A percentile compares a stretch with the other conserved stretches of the same genome.
Conservation (phyloP, 306 rosid species). For the Pueraria montana region DNA sequence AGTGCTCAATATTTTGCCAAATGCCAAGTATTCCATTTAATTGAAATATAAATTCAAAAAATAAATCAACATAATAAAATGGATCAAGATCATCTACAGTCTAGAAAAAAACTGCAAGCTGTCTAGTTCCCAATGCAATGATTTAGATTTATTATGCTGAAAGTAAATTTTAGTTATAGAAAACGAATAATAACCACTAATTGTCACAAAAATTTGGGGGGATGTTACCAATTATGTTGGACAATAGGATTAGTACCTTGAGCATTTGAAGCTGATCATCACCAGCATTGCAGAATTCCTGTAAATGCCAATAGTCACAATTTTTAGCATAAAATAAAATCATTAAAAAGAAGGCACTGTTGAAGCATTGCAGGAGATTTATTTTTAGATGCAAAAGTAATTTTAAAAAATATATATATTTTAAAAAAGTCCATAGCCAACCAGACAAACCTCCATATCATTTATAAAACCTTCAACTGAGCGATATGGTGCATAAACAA, state of each 20-base stretch:
- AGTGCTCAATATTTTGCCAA: not conserved
- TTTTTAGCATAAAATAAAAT: not conserved
- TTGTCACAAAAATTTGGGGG: not conserved
- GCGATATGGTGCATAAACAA: constrained; percentile 93
- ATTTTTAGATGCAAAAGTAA: no score
- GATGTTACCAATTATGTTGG: not conserved
- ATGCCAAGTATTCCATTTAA: not conserved
- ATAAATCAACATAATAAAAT: not conserved
- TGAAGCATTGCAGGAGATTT: not conserved
- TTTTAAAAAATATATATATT: no score
- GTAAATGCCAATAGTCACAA: no score
- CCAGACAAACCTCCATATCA: constrained; percentile 74
- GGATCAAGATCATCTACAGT: constrained; percentile 5
- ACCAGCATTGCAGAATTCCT: no score
- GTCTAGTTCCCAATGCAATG: not conserved
- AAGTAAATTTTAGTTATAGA: not conserved
- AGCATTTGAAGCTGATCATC: no score
- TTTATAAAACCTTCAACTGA: constrained; percentile 80
- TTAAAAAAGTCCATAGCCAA: constrained; percentile 24
- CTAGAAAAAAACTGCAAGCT: constrained; percentile 20
- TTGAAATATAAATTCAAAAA: not conserved
- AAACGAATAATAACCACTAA: not conserved
- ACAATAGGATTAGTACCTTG: no score
- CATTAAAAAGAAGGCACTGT: no score
- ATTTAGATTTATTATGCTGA: not conserved